Conservation (phyloP, 768 basidiomycete species). For the Phaeotremella fagi region DNA sequence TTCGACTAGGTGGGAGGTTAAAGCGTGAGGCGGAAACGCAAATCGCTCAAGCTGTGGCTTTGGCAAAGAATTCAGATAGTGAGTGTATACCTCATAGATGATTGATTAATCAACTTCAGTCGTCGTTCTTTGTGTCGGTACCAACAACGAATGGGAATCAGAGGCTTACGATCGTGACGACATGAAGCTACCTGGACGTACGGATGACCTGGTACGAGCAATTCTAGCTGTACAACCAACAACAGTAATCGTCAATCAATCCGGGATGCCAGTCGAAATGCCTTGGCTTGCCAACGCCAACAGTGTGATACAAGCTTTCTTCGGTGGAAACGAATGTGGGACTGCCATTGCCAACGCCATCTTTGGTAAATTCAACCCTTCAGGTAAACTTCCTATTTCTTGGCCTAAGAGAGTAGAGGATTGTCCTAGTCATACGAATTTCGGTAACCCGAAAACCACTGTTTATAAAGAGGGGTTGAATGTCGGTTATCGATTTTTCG, state of each 20-base stretch:
- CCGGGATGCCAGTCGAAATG: constrained; percentile 57
- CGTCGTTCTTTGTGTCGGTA: constrained; percentile 58
- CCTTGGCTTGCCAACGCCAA: constrained; percentile 61
- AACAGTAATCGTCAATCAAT: constrained; percentile 29
- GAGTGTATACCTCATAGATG: too few species aligned
- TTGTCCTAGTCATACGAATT: constrained; percentile 13
- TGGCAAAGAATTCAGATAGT: constrained; percentile 57
- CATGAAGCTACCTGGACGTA: constrained; percentile 49
- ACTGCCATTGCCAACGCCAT: constrained; percentile 41
- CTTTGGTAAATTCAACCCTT: constrained; percentile 39
- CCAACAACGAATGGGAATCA: constrained; percentile 68
- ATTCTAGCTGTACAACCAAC: constrained; percentile 33
- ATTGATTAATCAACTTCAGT: constrained; percentile 28
- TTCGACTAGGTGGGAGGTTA: constrained; percentile 27
- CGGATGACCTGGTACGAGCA: constrained; percentile 35
- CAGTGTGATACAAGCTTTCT: constrained; percentile 57
- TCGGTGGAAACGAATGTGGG: constrained; percentile 42
- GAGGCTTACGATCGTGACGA: constrained; percentile 71
- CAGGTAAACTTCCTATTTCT: constrained; percentile 34
- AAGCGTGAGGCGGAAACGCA: constrained; percentile 52
- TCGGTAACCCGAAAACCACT: constrained; percentile 30
- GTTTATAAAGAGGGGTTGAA: constrained; percentile 40
- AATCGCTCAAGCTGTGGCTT: constrained; percentile 56
- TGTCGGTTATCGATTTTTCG: constrained; percentile 45
- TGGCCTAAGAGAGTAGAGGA: constrained; percentile 22